These are phyloP conservation scores for Xylaria sp. DNA, from an alignment of 2,329 filamentous ascomycete genomes.

Conservation along the genomic window DNA sequence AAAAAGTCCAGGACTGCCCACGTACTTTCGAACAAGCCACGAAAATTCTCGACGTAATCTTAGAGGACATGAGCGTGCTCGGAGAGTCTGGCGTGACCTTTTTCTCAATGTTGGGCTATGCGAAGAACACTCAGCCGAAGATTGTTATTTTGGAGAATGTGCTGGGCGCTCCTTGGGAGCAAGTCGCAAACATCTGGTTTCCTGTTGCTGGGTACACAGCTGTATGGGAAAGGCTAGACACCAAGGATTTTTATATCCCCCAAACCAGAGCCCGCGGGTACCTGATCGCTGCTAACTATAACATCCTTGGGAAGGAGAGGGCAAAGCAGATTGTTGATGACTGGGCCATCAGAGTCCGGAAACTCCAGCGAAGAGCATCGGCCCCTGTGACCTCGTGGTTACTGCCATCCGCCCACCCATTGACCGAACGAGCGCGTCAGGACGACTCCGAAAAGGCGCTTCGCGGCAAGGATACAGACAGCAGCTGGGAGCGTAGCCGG, in stretches of 20 bases:
- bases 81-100: conserved; percentile 71
- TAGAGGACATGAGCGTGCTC: conserved; percentile 60
- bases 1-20: not conserved
- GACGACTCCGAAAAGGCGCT: conserved; percentile 45
- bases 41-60: conserved; percentile 46
- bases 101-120: conserved; percentile 61
- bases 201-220: conserved; percentile 58
- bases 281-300: conserved; percentile 56
- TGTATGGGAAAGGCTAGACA: conserved; percentile 57
- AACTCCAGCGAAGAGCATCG: conserved; percentile 60
- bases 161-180: conserved; percentile 58
- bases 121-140: conserved; percentile 56
- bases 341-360: conserved; percentile 50
- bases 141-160: conserved; percentile 78
- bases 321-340: conserved; percentile 33
- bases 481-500: conserved; percentile 60
- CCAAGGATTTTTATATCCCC: conserved; percentile 73
- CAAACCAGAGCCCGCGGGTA: conserved; percentile 68
- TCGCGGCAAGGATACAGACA: conserved; percentile 35
- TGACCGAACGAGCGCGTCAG: conserved; percentile 54
- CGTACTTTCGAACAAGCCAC: conserved; percentile 2
- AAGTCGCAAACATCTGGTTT: conserved; percentile 47
- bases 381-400: conserved; percentile 65
- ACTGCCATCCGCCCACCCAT: conserved; percentile 55
- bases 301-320: conserved; percentile 33